These are phyloP conservation scores for Periconia sp. DNA, from an alignment of 2,329 filamentous ascomycete species.

Conservation along the genomic window DNA sequence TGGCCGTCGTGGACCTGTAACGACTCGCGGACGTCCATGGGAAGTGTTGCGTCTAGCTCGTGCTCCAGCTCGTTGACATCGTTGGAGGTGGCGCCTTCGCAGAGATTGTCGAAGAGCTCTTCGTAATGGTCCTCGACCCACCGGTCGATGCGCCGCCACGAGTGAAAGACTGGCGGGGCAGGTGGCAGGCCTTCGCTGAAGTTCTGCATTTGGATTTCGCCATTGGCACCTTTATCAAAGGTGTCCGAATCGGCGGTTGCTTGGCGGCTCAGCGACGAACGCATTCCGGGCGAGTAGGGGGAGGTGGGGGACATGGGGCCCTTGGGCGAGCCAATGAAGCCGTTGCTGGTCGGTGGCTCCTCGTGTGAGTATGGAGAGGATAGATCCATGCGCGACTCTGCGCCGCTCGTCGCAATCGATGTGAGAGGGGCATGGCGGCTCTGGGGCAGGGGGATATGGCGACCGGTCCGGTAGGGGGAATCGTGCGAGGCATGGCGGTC, in stretches of 20 bases:
- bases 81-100: constrained; percentile 90
- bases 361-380: constrained; percentile 81
- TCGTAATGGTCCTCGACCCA: constrained; percentile 97
- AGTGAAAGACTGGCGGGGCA: constrained; percentile 84
- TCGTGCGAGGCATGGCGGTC: constrained; percentile 90
- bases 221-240: constrained; percentile 70
- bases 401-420: constrained; percentile 82
- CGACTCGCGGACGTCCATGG: constrained; percentile 91
- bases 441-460: constrained; percentile 86
- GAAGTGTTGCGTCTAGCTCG: constrained; percentile 90
- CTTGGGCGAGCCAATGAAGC: constrained; percentile 65
- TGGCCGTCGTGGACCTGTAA: constrained; percentile 94
- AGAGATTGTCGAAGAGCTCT: constrained; percentile 90
- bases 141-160: constrained; percentile 90
- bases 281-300: constrained; percentile 89
- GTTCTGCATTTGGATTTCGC: constrained; percentile 95
- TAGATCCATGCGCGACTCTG: constrained; percentile 87
- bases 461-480: constrained; percentile 88
- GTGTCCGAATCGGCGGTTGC: constrained; percentile 58
- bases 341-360: constrained; percentile 59
- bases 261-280: constrained; percentile 74
- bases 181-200: constrained; percentile 92
- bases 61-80: constrained; percentile 97
- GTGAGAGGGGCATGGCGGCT: constrained; percentile 82
- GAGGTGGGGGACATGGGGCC: constrained; percentile 65